These are phyloP conservation scores for Dalechampia spathulata DNA, from an alignment of 441 rosid genomes.

Conservation along the genomic window DNA sequence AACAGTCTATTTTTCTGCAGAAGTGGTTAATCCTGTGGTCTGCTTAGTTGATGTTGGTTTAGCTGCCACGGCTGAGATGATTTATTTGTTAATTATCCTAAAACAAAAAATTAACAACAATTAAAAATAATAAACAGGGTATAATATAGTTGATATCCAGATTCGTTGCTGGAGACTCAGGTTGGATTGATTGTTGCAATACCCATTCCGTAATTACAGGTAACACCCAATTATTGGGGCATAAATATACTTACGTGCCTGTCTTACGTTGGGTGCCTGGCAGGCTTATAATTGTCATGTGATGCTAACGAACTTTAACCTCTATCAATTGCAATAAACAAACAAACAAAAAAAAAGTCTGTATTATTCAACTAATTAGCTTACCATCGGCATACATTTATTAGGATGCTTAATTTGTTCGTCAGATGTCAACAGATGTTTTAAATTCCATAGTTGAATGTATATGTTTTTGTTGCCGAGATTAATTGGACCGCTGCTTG, in stretches of 20 bases:
- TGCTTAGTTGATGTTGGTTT: too few relatives aligned
- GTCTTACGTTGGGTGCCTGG: background rate
- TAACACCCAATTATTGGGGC: background rate
- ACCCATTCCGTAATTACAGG: background rate
- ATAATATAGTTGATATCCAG: background rate
- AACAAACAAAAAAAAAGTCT: background rate
- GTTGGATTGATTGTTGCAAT: background rate
- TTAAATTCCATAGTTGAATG: too few relatives aligned
- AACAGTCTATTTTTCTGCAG: slow-evolving; percentile 1
- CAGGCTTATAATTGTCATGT: slow-evolving; percentile 1
- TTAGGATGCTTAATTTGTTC: too few relatives aligned
- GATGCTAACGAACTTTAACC: background rate
- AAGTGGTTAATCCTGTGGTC: background rate
- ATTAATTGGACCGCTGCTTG: too few relatives aligned
- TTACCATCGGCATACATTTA: too few relatives aligned
- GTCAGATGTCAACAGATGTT: too few relatives aligned
- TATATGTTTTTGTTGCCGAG: too few relatives aligned
- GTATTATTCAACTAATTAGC: background rate
- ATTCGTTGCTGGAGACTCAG: slow-evolving; percentile 2
- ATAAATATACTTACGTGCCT: background rate
- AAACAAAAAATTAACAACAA: background rate
- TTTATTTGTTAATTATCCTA: background rate
- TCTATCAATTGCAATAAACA: too few relatives aligned
- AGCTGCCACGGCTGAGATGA: too few relatives aligned
- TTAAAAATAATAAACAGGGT: background rate